Base-by-base conservation (phyloP, 768 basidiomycete species). In the Sarcodon aspratus region DNA sequence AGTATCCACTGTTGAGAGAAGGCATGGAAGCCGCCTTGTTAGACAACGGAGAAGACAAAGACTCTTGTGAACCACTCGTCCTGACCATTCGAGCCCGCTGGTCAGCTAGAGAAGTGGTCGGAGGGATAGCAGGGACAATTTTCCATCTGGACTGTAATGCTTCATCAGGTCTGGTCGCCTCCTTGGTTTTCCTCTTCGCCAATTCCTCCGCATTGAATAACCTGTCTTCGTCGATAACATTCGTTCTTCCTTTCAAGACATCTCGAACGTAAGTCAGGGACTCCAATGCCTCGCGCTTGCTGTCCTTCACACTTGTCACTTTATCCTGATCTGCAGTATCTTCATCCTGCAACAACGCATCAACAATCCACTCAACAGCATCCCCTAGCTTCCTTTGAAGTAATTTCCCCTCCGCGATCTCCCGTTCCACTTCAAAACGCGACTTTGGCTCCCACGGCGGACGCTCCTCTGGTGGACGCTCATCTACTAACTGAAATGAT, bases 201-300 rank as follows among this genome's bases (percentile, higher is more conserved):
- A 65, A 60, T 40, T 74, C 73, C 48, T 66, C 70, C 52, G 79
- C 81, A 33, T 79, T 75, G 48, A 80, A 66, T 37, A 91, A 66
- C 44, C 82, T 72, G 27, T 79, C 78, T 37, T 83, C 79, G 17
- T 91, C 87, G 40, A 90, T 60, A 21, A 72, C 67, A 31, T 63
- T 63, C 0, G 50, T 63, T 48, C 70, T 69, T 34, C 78, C 76
- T 51, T 75, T 70, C 36, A 92, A 66, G 12, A 88, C 70, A 54
- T 90, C 88, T 53, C 85, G 72, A 49, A 89, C 80, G 63, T 90
- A 86, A 9, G 83, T 71, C 36, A 92, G 66, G 9, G 81, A 80
- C 57, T 88, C 85, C 45, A 92, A 60, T 0, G 89, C 84, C 60
- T 88, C 84, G 17, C 64, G 65, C 50, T 66, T 72, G 52, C 61